Percentiles rank a stretch among this genome's conserved stretches.
phyloP scores from a whole-genome alignment of 2,329 filamentous ascomycete species.

The Penicillium sp. region DNA sequence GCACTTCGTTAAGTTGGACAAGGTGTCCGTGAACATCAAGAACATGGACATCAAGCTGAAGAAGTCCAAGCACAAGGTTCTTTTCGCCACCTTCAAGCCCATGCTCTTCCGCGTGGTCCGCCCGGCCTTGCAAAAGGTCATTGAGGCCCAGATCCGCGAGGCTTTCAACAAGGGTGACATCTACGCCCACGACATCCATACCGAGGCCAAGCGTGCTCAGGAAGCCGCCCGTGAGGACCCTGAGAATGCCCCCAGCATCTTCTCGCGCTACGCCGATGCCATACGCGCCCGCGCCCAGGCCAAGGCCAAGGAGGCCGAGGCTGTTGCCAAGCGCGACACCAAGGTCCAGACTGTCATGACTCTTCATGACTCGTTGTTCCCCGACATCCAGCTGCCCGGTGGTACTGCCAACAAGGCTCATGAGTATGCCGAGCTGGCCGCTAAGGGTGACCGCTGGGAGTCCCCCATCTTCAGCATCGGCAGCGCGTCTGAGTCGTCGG shows the following conservation, averaged over 20 bases:
- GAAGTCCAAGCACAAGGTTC: conserved; percentile 90
- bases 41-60: conserved; percentile 83
- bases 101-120: conserved; percentile 79
- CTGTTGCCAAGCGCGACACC: conserved; percentile 57
- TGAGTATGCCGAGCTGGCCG: conserved; percentile 83
- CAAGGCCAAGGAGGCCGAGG: conserved; percentile 73
- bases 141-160: conserved; percentile 86
- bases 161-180: conserved; percentile 72
- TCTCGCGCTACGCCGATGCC: conserved; percentile 76
- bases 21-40: conserved; percentile 77
- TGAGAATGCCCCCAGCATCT: conserved; percentile 74
- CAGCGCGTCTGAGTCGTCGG: conserved; percentile 65
- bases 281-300: conserved; percentile 70
- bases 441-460: conserved; percentile 90
- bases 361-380: conserved; percentile 88
- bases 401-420: conserved; percentile 92
- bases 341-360: conserved; percentile 82
- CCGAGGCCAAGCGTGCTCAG: conserved; percentile 72
- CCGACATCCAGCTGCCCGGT: conserved; percentile 76
- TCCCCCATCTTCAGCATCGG: conserved; percentile 91
- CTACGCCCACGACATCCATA: conserved; percentile 72
- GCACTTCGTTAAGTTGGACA: conserved; percentile 93
- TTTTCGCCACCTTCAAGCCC: conserved; percentile 84
- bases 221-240: conserved; percentile 66
- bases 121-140: conserved; percentile 77